Evolutionary conservation across 306 rosid genomes (phyloP).

Genomic region (Inga leiocalycina): DNA sequence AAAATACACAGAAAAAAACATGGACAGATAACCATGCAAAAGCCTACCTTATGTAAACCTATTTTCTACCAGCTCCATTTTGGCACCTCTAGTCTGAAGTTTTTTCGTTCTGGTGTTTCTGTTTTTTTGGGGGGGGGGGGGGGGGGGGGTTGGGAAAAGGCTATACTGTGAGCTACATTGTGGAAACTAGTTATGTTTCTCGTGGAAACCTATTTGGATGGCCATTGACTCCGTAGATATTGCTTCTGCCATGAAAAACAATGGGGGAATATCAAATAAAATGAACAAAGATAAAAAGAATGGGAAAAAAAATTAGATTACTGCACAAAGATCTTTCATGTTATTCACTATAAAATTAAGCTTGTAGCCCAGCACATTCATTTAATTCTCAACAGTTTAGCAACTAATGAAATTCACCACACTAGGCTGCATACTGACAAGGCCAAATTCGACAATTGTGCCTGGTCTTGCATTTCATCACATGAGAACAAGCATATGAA

Average conservation of each 20-base stretch:
- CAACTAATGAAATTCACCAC: background rate
- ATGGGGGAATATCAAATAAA: constrained; percentile 33
- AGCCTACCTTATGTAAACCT: background rate
- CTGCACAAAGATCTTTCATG: constrained; percentile 5
- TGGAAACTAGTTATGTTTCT: constrained; percentile 39
- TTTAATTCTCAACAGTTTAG: constrained; percentile 19
- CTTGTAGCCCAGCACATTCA: constrained; percentile 7
- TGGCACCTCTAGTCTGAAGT: background rate
- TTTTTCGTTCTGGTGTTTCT: background rate
- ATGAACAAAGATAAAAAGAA: background rate
- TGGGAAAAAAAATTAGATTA: background rate
- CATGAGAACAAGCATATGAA: constrained; percentile 7
- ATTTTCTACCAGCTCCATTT: background rate
- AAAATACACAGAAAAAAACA: background rate
- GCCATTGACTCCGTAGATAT: constrained; percentile 42
- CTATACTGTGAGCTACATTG: constrained; percentile 30
- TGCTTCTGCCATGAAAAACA: constrained; percentile 41
- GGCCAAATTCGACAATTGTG: constrained; percentile 14
- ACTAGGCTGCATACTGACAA: constrained; percentile 12
- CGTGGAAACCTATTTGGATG: constrained; percentile 43
- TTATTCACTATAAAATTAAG: constrained; percentile 2
- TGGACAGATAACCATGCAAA: background rate
- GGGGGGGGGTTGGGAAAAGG: background rate
- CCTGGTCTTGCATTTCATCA: background rate
- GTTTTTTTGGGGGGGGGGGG: background rate